Base-by-base conservation (phyloP, 2,329 filamentous ascomycete species). In the Alternaria ventricosa region DNA sequence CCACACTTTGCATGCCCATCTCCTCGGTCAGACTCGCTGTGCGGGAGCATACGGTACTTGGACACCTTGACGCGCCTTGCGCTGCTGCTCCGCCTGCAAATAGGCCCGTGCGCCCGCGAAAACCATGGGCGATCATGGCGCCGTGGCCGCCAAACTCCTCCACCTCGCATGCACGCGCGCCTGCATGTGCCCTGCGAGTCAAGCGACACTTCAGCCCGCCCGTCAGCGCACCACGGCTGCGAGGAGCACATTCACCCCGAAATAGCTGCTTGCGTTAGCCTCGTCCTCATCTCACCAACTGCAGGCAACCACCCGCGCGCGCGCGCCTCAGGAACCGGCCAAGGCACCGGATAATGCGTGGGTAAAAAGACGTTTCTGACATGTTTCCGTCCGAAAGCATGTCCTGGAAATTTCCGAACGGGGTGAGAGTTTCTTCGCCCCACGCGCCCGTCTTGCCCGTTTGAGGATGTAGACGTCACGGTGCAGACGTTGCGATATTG, bases 181-280 rank as follows among this genome's bases (percentile, higher is more conserved):
- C 36, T 55, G 55, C 55, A 57, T 55, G 41, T 28, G 41, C 47
- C 55, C 36, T 45, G 50, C 64, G 57, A 57, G 57, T 66, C 67
- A 63, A 65, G 63, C 67, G 60, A 64, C 47, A 4, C 2, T 6
- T 28, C 25, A 49, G 15, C 23, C 45, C 45, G 15, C 8, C 28
- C 28, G 64, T 79, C 75, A 80, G 64, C 69, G 68, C 70, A 72
- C 74, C 36, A 79, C 61, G 56, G 72, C 79, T 58, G 81, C 80
- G 66, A 84, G 77, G 50, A 82, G 63, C 65, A 73, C 74, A 78
- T 81, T 80, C 46, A 79, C 53, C 63, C 75, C 77, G 62, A 81
- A 80, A 77, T 81, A 82, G 67, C 80, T 82, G 70, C 67, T 65
- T 71, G 72, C 71, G 70, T 79, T 77, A 78, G 76, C 72, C 66